phyloP scores from a whole-genome alignment of 1,139 yeast genomes.

The Eremothecium gossypii region DNA sequence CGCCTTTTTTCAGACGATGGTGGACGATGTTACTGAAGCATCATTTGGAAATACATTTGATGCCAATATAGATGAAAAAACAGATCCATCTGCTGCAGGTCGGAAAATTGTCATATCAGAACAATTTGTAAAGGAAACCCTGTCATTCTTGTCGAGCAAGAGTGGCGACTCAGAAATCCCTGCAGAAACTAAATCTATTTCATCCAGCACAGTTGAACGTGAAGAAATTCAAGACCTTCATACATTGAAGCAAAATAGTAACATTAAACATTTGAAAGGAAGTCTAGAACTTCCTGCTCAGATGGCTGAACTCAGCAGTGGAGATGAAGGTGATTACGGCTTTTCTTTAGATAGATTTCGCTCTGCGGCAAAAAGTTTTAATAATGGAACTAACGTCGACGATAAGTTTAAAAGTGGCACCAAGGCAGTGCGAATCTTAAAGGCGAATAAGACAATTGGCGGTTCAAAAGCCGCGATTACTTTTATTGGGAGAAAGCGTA shows the following conservation, averaged over 20 bases:
- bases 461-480: slow-evolving; percentile 55
- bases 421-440: slow-evolving; percentile 49
- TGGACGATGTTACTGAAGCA: slow-evolving; percentile 35
- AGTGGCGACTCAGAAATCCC: slow-evolving; percentile 31
- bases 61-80: slow-evolving; percentile 13
- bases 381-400: slow-evolving; percentile 33
- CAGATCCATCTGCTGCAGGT: slow-evolving; percentile 14
- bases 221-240: slow-evolving; percentile 36
- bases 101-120: slow-evolving; percentile 34
- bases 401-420: slow-evolving; percentile 36
- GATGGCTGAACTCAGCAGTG: slow-evolving; percentile 14
- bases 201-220: neutral
- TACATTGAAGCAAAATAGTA: slow-evolving; percentile 40
- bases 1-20: slow-evolving; percentile 67
- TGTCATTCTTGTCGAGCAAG: slow-evolving; percentile 49
- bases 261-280: slow-evolving; percentile 26
- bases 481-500: slow-evolving; percentile 36
- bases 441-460: slow-evolving; percentile 46
- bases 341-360: slow-evolving; percentile 36
- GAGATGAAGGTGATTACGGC: slow-evolving; percentile 35
- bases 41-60: slow-evolving; percentile 12
- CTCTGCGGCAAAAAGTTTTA: slow-evolving; percentile 42
- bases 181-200: slow-evolving; percentile 8
- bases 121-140: slow-evolving; percentile 52
- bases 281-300: slow-evolving; percentile 11